These are phyloP conservation scores for Trametes coccinea DNA, from an alignment of 768 basidiomycete genomes.

Conservation along the genomic window DNA sequence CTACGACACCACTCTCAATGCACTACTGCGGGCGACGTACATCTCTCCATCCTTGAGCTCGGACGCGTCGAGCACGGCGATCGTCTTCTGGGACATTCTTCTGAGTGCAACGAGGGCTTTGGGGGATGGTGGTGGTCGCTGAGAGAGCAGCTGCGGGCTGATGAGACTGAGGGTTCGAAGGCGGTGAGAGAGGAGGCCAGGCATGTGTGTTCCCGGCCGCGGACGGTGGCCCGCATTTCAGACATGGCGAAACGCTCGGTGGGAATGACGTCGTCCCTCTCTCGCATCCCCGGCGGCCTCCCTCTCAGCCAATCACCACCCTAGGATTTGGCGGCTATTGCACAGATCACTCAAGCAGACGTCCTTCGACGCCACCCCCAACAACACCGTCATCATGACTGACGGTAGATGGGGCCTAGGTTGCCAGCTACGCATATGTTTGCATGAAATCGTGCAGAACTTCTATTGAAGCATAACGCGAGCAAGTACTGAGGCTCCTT, in stretches of 20 bases:
- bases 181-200: constrained; percentile 15
- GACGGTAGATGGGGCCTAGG: no score
- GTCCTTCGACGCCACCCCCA: no score
- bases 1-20: no score
- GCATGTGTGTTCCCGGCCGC: constrained; percentile 10
- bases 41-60: constrained; percentile 58
- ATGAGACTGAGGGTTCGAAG: constrained; percentile 3
- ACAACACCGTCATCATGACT: no score
- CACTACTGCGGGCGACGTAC: constrained; percentile 32
- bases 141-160: constrained; percentile 10
- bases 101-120: neutral
- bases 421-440: no score
- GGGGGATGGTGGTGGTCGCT: constrained; percentile 6
- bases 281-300: neutral
- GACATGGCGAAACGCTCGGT: constrained; percentile 10
- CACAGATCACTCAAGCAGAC: no score
- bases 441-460: no score
- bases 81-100: constrained; percentile 41
- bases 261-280: constrained; percentile 14
- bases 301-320: neutral
- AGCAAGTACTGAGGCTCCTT: no score
- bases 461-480: no score
- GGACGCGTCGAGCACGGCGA: constrained; percentile 49
- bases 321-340: neutral
- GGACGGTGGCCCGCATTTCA: neutral